Base-by-base conservation (phyloP, 257 asterid species). In the Capsicum rhomboideum region DNA sequence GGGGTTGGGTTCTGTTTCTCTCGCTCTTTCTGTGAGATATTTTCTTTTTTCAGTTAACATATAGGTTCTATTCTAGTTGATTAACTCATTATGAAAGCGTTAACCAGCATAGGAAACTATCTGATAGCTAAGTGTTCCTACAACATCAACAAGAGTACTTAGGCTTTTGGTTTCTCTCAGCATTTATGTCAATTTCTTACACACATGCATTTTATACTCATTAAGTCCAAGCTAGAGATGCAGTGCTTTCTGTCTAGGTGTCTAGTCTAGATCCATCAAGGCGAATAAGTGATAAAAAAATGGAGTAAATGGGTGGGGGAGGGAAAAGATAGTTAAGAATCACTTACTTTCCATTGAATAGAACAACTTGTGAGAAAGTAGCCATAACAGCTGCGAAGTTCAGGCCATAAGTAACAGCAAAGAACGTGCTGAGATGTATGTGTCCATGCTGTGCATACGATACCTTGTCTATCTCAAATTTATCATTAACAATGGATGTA, bases 341-440 rank as follows among this genome's bases (percentile, higher is more conserved):
- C 11, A 89, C 90, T 90, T 89, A 92, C 97, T 81, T 93, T 31
- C 99, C 99, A 53, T 94, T 88, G 71, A 95, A 95, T 46, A 90
- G 0, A 12, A 85, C 93, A 10, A 95, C 99, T n/a, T 95, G 99
- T 42, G 87, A 75, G 16, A 94, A 80, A 72, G 97, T 91, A 4
- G 99, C 93, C 2, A 84, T 44, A 31, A 92, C 91, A 1, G 91
- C 85, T 0, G 99, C 99, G 46, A 95, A 94, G 61, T 85, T 90
- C 40, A 92, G 89, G 28, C 92, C 99, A 78, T 95, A 95, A 1
- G 91, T 10, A 5, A 94, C 29, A 2, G 91, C 88, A 16, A 93
- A 92, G 87, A 94, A 89, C 85, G 87, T 56, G 71, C 93, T 86
- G 79, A 95, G 85, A 74, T 91, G 80, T 42, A 93, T 29, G 4